Conservation (phyloP, 371 early-diverging fungal genomes). For the Polyrhizophydium stewartii region DNA sequence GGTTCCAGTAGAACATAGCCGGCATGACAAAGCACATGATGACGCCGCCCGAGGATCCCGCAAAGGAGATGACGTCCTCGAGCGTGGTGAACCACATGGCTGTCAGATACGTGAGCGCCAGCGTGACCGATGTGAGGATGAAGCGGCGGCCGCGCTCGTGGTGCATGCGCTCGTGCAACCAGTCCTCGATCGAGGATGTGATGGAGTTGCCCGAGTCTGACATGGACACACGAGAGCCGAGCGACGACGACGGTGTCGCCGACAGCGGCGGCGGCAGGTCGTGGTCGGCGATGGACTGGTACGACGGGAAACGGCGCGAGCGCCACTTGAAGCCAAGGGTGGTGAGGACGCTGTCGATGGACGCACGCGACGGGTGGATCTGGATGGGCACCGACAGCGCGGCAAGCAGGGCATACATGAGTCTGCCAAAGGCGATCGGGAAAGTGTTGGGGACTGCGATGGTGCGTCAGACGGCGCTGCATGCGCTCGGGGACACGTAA, state of each 20-base stretch:
- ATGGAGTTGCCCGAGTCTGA: no score
- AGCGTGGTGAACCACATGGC: not conserved
- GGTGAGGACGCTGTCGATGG: conserved; percentile 14
- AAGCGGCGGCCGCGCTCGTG: not conserved
- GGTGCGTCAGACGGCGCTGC: not conserved
- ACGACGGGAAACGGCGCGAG: not conserved
- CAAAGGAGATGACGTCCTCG: not conserved
- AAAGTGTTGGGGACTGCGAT: not conserved
- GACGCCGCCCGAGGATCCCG: not conserved
- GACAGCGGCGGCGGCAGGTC: not conserved
- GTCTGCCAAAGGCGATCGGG: conserved; percentile 14
- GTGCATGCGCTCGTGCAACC: not conserved
- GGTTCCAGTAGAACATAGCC: not conserved
- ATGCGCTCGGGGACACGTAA: no score
- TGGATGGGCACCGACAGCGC: conserved; percentile 57
- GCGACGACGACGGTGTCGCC: not conserved
- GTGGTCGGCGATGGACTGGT: not conserved
- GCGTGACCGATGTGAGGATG: not conserved
- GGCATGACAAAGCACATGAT: not conserved
- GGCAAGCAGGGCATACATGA: conserved; percentile 45
- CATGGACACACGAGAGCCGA: not conserved
- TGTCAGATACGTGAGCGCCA: not conserved
- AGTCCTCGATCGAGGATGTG: no score
- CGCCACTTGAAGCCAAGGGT: not conserved
- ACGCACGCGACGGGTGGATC: conserved; percentile 46